Evolutionary conservation across 129 eudicot genomes (phyloP), one percentile per base, ranked within the genome.

Genomic region (Ambrosia trifida): DNA sequence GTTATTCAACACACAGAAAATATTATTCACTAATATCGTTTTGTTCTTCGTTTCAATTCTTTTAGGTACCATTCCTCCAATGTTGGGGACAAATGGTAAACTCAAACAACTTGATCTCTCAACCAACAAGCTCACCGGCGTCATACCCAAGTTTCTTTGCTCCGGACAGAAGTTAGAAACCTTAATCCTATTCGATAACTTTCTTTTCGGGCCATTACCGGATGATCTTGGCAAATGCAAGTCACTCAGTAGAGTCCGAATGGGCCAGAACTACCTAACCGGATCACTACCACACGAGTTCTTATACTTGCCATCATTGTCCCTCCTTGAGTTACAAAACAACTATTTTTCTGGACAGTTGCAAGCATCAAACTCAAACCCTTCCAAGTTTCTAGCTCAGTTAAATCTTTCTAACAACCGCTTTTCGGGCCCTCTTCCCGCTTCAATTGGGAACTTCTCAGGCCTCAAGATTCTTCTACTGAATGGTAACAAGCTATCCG

Each of bases 191-290:
- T 81, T 85, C 40, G 70, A 84, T 49, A 88, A 85, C 43, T 88
- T 85, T 40, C 83, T 88, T 17, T 85, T 85, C 41, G 96, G 96
- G 58, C 71, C 82, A 14, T 62, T 88, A 31, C 96, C 96, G 3
- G 81, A 83, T 69, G 83, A 82, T 45, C 82, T 88, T 32, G 96
- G 96, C 13, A 66, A 59, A 14, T 88, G 96, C 24, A 69, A 61
- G 61, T 75, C 96, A 0, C 82, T 88, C 0, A 52, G 51, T 7
- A 53, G 89, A 72, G 91, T 88, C 17, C 74, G 96, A 60, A 30
- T 88, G 76, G 91, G 87, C 11, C 91, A 88, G 72, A 88, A 88
- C 49, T 88, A 78, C 75, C 79, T 88, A 35, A 88, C 85, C 17
- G 91, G 96, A 36, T 66, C 91, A 9, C 53, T 88, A 40, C 96